Evolutionary conservation across 2,329 filamentous ascomycete genomes (phyloP), one percentile per base, ranked within the genome.

Genomic region (Aspergillus niger): DNA sequence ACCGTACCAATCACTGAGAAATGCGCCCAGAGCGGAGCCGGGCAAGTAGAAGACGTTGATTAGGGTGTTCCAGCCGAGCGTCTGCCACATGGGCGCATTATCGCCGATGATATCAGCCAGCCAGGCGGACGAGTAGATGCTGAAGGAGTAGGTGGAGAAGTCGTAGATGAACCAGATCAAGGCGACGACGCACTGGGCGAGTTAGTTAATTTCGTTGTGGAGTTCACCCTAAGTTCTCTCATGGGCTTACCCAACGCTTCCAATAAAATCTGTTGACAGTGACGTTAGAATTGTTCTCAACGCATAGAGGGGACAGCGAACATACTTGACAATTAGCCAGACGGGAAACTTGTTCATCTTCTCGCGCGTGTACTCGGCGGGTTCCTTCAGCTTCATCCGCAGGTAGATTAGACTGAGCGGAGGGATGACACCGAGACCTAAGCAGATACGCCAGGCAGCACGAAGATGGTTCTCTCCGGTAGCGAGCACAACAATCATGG

Each of bases 1-100:
- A 0, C 93, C 93, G 54, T 96, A 79, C 79, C 83, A 87, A 76
- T 97, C 93, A 26, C 87, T 89, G 6, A 90, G 79, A 58, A 90
- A 90, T 0, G 91, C 90, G 20, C 93, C 93, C 3, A 90, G 76
- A 55, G 93, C 81, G 24, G 91, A 91, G 1, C 93, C 93, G 0
- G 92, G 92, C 52, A 96, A 84, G 76, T 96, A 96, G 76, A 97
- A 97, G 63, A 92, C 80, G 74, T 95, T 96, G 79, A 96, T 87
- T 44, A 97, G 84, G 0, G 90, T 92, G 72, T 91, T 92, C 92
- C 92, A 97, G 43, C 92, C 93, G 63, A 97, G 93, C 10, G 87
- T 80, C 63, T 89, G 90, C 71, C 91, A 94, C 1, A 97, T 79
- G 0, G 89, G 84, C 0, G 86, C 81, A 4, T 73, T 68, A 0